Evolutionary conservation across 106 monocot genomes (phyloP).

Genomic region (Amphibolis antarctica): DNA sequence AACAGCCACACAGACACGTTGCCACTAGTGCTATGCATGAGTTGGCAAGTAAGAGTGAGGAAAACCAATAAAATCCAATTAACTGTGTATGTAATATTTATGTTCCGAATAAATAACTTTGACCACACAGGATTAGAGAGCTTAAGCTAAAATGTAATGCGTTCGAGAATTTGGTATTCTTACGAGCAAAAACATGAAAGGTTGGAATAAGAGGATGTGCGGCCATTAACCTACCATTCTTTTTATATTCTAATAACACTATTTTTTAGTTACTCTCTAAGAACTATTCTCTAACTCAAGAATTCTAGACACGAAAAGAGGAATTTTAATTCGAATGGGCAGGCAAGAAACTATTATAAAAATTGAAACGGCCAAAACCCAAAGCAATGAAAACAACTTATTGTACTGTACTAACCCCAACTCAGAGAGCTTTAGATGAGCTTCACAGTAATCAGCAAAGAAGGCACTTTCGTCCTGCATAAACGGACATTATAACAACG

Average conservation of each 20-base stretch:
- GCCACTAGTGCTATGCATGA: too few relatives aligned
- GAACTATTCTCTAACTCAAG: too few relatives aligned
- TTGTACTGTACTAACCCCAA: conserved; percentile 42
- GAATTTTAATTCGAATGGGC: neutral
- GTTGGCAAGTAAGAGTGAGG: too few relatives aligned
- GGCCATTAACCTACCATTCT: too few relatives aligned
- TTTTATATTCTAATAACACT: too few relatives aligned
- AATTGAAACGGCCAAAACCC: too few relatives aligned
- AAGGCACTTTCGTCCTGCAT: conserved; percentile 91
- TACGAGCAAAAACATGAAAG: neutral
- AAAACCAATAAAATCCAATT: too few relatives aligned
- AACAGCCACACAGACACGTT: too few relatives aligned
- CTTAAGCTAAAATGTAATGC: neutral
- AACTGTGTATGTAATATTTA: too few relatives aligned
- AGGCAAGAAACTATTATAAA: neutral
- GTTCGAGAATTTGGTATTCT: neutral
- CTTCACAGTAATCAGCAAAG: conserved; percentile 81
- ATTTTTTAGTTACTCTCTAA: too few relatives aligned
- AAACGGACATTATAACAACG: too few relatives aligned
- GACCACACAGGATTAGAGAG: neutral
- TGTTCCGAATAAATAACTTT: neutral
- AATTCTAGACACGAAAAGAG: neutral
- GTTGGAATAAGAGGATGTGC: neutral
- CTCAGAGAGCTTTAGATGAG: conserved; percentile 91
- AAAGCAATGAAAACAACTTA: too few relatives aligned